Evolutionary conservation across 78 protist genomes (phyloP).

Genomic region (Dictyostelium brefeldianum): DNA sequence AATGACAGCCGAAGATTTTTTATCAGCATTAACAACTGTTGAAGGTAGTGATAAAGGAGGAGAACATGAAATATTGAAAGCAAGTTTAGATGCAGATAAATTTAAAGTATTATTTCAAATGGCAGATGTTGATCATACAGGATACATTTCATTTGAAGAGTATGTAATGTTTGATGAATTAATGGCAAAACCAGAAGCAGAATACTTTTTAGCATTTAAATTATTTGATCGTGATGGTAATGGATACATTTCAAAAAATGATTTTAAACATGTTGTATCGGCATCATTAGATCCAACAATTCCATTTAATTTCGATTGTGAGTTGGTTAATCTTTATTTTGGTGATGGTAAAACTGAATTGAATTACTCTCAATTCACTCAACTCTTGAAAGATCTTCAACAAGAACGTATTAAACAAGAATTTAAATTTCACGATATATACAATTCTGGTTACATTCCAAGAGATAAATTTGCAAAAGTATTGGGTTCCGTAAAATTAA

Average conservation of each 20-base stretch:
- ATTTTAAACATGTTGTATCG: constrained; percentile 56
- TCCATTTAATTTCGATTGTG: constrained; percentile 77
- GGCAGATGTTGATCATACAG: constrained; percentile 78
- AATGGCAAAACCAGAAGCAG: constrained; percentile 80
- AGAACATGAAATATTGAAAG: constrained; percentile 51
- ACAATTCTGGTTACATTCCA: constrained; percentile 70
- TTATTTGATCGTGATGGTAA: constrained; percentile 80
- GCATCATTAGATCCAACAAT: constrained; percentile 74
- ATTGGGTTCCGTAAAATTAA: constrained; percentile 47
- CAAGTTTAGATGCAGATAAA: constrained; percentile 70
- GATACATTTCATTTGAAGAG: constrained; percentile 65
- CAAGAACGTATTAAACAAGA: constrained; percentile 80
- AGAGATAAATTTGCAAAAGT: constrained; percentile 65
- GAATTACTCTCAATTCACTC: constrained; percentile 82
- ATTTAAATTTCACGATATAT: constrained; percentile 38
- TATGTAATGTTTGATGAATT: constrained; percentile 75
- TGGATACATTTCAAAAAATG: constrained; percentile 75
- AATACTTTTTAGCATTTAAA: constrained; percentile 78
- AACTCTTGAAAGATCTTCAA: constrained; percentile 75
- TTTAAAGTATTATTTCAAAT: constrained; percentile 77
- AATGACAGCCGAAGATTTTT: constrained; percentile 81
- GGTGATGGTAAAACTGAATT: constrained; percentile 53
- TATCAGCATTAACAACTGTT: constrained; percentile 51
- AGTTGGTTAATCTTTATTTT: constrained; percentile 59
- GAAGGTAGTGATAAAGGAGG: constrained; percentile 50